Evolutionary conservation across 208 protist species (phyloP), one percentile per base, ranked within the genome.

Genomic region (Phytomonas francai): DNA sequence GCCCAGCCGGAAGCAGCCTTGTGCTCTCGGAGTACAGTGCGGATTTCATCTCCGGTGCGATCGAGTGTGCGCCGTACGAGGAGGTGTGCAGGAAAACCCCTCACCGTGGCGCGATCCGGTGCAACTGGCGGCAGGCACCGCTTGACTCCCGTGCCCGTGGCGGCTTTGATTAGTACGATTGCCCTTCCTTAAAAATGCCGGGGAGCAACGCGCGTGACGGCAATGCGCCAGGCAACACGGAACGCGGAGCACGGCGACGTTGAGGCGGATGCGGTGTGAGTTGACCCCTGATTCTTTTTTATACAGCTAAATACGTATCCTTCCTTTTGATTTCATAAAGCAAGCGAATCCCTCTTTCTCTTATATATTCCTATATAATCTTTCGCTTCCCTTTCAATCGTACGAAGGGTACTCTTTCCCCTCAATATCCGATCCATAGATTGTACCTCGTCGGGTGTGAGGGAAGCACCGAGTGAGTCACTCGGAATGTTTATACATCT

Each of bases 61-160:
- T 86, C 34, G 33, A 34, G n/a, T 89, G 84, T 49, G 77, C 78
- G 0, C 71, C 71, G 22, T 77, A 75, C 32, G 34, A 63, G 0
- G 74, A 83, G 14, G 74, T 89, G 65, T 89, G 84, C 73, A 58
- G 63, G 32, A 61, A 45, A 14, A 63, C 70, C 8, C 33, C 3
- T 36, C 8, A 36, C 33, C 8, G 8, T 36, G 33, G 33, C 8
- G 33, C 33, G 8, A 36, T 54, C 22, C 45, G 45, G 45, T 25
- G 25, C 19, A 22, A 54, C 45, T 54, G 19, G 19, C 19, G 45
- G 45, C 45, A 19, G 16, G 45, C 19, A 54, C 45, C 45, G 25
- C 19, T 25, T 54, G 19, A 54, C 45, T 54, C 19, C 8, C 16
- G 25, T 25, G 45, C 16, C 25, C 6, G 45, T 25, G 11, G 1